Evolutionary conservation across 2,329 filamentous ascomycete genomes (phyloP), one percentile per base, ranked within the genome.

Genomic region (Alternaria postmessia): DNA sequence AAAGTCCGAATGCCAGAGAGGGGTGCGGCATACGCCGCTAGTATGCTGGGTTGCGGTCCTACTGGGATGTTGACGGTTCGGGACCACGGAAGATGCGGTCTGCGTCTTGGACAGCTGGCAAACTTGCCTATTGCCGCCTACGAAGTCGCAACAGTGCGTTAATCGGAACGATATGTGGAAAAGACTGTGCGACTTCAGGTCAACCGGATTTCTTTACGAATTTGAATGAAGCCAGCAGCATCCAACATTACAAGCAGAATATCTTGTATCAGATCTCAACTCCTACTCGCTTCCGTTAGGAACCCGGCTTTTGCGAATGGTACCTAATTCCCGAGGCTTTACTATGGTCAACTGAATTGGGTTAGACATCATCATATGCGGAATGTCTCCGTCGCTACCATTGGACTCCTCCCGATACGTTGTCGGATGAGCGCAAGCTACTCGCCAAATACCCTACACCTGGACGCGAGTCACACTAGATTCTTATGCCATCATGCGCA

Each of bases 341-440:
- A 18, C 36, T 7, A 59, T 60, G 55, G 57, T 65, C 46, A 39
- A 52, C 61, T 51, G 11, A 42, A 62, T 65, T 42, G 24, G 59
- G 61, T 41, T 64, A 62, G 53, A 48, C 56, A 18, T 55, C 59
- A 26, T 51, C 53, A 18, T 39, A 28, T 34, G 62, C 68, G 68
- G 68, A 72, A 68, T 38, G 54, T 54, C 20, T 60, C 61, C 65
- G 56, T 61, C 58, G 32, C 54, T 49, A 49, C 52, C 26, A 38
- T 41, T 48, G 30, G 20, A 18, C 42, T 28, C 44, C 59, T 57
- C 63, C 67, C 65, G 71, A 65, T 42, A 42, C 54, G 44, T 51
- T 62, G 42, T 71, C 72, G 71, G 72, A 71, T 69, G 70, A 74
- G 61, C 69, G 72, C 71, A 72, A 42, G 38, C 51, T 51, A 59